Evolutionary conservation across 2,329 filamentous ascomycete species (phyloP), one percentile per base, ranked within the genome.

Genomic region (Paramyrothecium roridum): DNA sequence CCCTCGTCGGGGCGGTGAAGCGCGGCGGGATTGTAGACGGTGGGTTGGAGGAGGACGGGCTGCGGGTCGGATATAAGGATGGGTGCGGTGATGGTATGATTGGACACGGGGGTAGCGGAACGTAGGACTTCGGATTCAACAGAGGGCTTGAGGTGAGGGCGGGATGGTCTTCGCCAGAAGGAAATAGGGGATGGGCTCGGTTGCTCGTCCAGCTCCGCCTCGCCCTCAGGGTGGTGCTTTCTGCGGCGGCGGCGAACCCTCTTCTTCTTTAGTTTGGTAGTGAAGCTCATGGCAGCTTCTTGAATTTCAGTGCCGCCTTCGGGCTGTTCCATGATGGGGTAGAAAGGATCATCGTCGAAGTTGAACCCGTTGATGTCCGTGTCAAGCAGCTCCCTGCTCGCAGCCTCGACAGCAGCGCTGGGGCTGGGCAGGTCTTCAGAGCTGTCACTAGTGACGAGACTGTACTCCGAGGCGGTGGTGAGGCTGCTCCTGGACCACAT

Each of bases 1-100:
- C 78, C 77, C 55, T 75, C 75, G 58, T 79, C 73, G 16, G 61
- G 61, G 2, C 54, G 54, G 22, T 54, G 56, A 20, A 52, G 56
- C 30, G 61, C 57, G 23, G 59, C 59, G 40, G 82, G 80, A 59
- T 83, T 74, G 65, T 86, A 86, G 34, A 82, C 78, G 13, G 80
- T 80, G 2, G 84, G 81, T 62, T 82, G 82, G 10, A 86, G 74
- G 4, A 86, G 74, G 23, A 81, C 74, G 2, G 80, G 80, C 55
- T 78, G 76, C 11, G 79, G 77, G 23, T 76, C 72, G n/a, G 73
- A 68, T 53, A 72, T 66, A 47, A 82, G 74, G 53, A 83, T 79
- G 20, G 81, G 82, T 3, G 79, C 73, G 2, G 76, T 76, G 67
- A 83, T 81, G 61, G 71, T 61, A 46, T 72, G 58, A 17, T 67